Base-by-base conservation (phyloP, 1,139 yeast species). In the Magnusiomyces clavatus region DNA sequence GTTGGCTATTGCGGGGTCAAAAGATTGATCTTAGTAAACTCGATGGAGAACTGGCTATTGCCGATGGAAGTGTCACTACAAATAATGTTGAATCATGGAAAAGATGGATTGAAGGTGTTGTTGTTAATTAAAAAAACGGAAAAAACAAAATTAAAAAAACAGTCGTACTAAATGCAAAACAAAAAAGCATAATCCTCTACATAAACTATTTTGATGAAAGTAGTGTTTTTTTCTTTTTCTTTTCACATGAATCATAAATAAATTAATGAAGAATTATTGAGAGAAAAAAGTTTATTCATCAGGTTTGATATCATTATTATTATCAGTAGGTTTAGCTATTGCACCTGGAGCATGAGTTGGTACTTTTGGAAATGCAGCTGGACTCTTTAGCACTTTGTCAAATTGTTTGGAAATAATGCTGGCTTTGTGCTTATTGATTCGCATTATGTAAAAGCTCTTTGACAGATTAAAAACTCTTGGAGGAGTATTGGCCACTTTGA, bases 91-190 rank as follows among this genome's bases (percentile, higher is more conserved):
- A 73, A 16, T 68, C 70, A 31, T 85, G 95, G 89, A 80, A 78
- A 58, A 75, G 81, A 58, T 89, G 96, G 96, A 71, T 88, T 46
- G 86, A 82, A 58, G 92, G 83, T 64, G 75, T 77, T 57, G 84
- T 81, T 13, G 84, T 81, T 12, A 83, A 83, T 61, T 53, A 43
- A 41, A 20, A 14, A 14, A 24, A 17, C 16, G 31, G 17, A 8
- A 24, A 29, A 6, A n/a, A n/a, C n/a, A n/a, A 5, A 17, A 14
- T 34, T 38, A 35, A 14, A 44, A 11, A 44, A n/a, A 44, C 19
- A 29, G 31, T 24, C 8, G 4, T 24, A 24, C n/a, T n/a, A 29
- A 19, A 11, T 16, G 29, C n/a, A 19, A 19, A 36, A 13, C 14
- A 14, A 11, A 12, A 14, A 16, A 45, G 40, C 48, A 46, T 20